Evolutionary conservation across 2,329 filamentous ascomycete species (phyloP), one percentile per base, ranked within the genome.

Genomic region (Rhytidhysteron rufulum): DNA sequence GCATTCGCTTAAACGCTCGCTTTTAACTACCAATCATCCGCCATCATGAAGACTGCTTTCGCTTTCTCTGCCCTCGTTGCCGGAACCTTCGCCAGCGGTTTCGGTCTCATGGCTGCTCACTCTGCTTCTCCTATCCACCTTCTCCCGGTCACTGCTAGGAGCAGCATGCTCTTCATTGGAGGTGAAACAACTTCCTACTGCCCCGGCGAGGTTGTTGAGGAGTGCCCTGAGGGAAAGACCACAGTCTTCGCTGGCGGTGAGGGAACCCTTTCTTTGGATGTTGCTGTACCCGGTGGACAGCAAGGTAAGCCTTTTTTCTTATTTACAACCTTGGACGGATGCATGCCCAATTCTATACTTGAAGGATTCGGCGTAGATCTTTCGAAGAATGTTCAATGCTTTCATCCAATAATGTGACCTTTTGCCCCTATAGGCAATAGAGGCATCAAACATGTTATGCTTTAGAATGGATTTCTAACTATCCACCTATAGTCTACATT

Each of bases 241-340:
- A 78, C 75, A 6, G 67, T 72, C 7, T 61, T 78, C 34, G 54
- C 62, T 25, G 63, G 68, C 21, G 62, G 66, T 32, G 39, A 58
- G 21, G 29, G 31, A 2, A 54, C 46, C 9, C 55, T 42, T 10
- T 41, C 43, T n/a, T 34, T 77, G 54, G 62, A 67, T 24, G 73
- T 78, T 22, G 55, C 71, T 21, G 81, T 83, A 4, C 80, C 81
- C 4, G 81, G 81, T 20, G 82, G 82, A 19, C 81, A 86, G 52
- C 63, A 71, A 42, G 70, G 53, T 56, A 42, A 42, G 42, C 32
- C n/a, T 32, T 25, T 18, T 17, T 5, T 21, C 25, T n/a, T 7
- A 27, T 7, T 13, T 13, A 27, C 7, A 27, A 13, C 13, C 24
- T 13, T 27, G 24, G 13, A 7, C 24, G 24, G 13, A 27, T 27